Conservation (phyloP, 2,329 filamentous ascomycete genomes). For the Clarireedia sp. region DNA sequence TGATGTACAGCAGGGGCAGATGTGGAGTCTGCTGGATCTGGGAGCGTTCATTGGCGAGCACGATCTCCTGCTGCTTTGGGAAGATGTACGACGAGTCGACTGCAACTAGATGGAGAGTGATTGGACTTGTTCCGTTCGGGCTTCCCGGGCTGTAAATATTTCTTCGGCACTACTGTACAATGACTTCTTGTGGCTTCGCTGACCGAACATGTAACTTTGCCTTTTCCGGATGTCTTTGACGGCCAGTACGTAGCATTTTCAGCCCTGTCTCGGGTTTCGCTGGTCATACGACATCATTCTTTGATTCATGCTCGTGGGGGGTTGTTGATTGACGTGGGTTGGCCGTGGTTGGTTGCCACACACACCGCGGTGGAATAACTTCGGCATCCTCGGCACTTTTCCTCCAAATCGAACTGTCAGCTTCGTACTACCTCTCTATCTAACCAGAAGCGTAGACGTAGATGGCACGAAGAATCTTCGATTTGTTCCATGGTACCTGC, state of each 20-base stretch:
- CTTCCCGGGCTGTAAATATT: too few relatives aligned
- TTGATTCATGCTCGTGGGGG: neutral
- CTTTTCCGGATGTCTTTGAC: too few relatives aligned
- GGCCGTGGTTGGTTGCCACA: neutral
- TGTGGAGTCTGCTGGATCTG: neutral
- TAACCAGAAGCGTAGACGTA: neutral
- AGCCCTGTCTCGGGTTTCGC: too few relatives aligned
- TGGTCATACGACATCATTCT: neutral
- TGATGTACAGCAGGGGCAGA: neutral
- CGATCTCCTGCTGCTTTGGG: slow-evolving; percentile 2
- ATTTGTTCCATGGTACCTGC: neutral
- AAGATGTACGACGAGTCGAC: neutral
- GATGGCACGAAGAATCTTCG: neutral
- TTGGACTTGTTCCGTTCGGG: too few relatives aligned
- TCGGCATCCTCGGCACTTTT: neutral
- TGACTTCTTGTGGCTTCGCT: too few relatives aligned
- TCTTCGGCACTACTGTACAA: neutral
- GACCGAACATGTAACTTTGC: too few relatives aligned
- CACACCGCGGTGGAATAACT: neutral
- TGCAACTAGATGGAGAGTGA: neutral
- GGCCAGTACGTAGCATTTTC: too few relatives aligned
- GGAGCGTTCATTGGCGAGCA: neutral
- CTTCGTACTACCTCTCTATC: too few relatives aligned
- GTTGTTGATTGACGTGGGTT: too few relatives aligned
- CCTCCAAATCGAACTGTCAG: neutral